Evolutionary conservation across 176 grass and related monocot species (phyloP), one percentile per base, ranked within the genome.

Genomic region (Dendrocalamus sinicus): DNA sequence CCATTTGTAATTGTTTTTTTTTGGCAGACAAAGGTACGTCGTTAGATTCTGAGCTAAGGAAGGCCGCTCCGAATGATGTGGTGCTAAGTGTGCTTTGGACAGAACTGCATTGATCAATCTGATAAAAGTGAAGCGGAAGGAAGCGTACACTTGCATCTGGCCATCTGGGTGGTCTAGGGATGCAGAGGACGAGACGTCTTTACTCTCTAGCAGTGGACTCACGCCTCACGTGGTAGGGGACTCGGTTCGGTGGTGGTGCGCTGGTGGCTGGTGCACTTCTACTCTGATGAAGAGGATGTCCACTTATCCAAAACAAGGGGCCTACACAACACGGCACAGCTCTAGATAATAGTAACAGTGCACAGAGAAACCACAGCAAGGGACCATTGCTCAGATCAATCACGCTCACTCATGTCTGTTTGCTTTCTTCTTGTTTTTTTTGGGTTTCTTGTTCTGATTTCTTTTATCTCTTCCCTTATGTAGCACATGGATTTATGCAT

Each of bases 301-400:
- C 88, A 80, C 39, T 77, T 79, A 41, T 68, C 81, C 82, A 7
- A 85, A 81, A 69, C 76, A 1, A 76, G 83, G 83, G 69, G 20
- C 82, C 87, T 74, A 84, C 81, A 47, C 68, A 35, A 41, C 85
- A 50, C 79, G 37, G 86, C 77, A 32, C 59, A 19, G 51, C 51
- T 52, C 70, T 59, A 61, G 76, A 69, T 50, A 13, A 32, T 39
- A 61, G 88, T 46, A 14, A 54, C 63, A 46, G 26, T 45, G 37
- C 63, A 70, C 62, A 15, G 7, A n/a, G 44, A 64, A 72, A 72
- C 41, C 22, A n/a, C 65, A 22, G 73, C 22, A 15, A 40, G 37
- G 67, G 52, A 12, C 76, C 77, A 74, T 81, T 13, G 14, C 32
- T 67, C 87, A 22, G 50, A 85, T 69, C 51, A 16, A 22, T 45